Evolutionary conservation across 2,329 filamentous ascomycete genomes (phyloP).

Genomic region (Xylaria hypoxylon): DNA sequence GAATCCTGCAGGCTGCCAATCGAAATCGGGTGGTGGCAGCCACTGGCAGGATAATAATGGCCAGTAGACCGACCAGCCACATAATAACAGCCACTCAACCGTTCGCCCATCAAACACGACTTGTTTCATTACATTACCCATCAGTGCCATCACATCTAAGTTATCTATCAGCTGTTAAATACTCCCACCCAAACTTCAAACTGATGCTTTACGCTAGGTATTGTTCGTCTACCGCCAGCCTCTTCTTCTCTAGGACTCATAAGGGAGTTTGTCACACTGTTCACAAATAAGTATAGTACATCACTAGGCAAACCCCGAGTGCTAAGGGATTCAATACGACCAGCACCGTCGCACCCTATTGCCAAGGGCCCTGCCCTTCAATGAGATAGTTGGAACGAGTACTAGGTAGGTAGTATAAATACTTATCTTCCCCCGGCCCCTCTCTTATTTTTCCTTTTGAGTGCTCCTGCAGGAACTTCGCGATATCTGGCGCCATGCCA

Average conservation of each 20-base stretch:
- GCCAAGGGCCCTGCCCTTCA: too few species aligned
- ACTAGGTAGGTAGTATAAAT: too few species aligned
- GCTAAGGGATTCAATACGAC: too few species aligned
- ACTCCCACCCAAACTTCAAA: too few species aligned
- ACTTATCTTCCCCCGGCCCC: not conserved
- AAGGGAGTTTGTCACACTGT: not conserved
- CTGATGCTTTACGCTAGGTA: too few species aligned
- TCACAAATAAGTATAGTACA: not conserved
- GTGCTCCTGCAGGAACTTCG: constrained; percentile 31
- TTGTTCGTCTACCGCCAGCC: not conserved
- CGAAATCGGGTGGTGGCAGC: not conserved
- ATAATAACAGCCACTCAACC: constrained; percentile 4
- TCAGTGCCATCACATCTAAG: too few species aligned
- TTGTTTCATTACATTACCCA: constrained; percentile 23
- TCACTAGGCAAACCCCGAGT: too few species aligned
- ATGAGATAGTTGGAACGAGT: too few species aligned
- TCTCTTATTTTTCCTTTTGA: constrained; percentile 14
- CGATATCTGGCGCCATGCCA: constrained; percentile 38
- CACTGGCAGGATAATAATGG: too few species aligned
- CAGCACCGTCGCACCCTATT: too few species aligned
- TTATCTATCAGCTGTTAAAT: not conserved
- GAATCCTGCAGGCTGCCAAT: not conserved
- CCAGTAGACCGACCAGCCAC: too few species aligned
- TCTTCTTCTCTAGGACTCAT: not conserved
- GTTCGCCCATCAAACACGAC: constrained; percentile 22